A percentile compares a stretch with the other conserved stretches of the same genome.
phyloP scores from a whole-genome alignment of 1,139 yeast species.

The Wickerhamomyces sp. region DNA sequence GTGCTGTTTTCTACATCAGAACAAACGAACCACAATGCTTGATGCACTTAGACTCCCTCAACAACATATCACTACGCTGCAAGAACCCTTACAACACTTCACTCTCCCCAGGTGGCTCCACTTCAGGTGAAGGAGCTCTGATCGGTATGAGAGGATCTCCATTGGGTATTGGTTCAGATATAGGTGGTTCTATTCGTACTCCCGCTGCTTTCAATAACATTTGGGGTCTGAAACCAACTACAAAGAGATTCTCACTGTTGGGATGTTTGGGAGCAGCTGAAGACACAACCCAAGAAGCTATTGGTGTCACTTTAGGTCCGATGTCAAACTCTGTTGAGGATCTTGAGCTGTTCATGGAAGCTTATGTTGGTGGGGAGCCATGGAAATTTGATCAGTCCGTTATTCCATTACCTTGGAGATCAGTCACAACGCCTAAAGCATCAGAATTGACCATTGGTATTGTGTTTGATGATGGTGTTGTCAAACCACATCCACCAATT shows the following conservation, averaged over 20 bases:
- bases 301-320: constrained; percentile 58
- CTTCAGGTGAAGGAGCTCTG: constrained; percentile 74
- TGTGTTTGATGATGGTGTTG: constrained; percentile 40
- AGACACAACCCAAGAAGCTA: constrained; percentile 23
- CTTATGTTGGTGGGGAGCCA: constrained; percentile 51
- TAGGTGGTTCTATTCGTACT: constrained; percentile 73
- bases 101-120: constrained; percentile 62
- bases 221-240: constrained; percentile 65
- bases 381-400: constrained; percentile 49
- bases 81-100: constrained; percentile 49
- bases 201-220: constrained; percentile 72
- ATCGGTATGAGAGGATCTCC: constrained; percentile 61
- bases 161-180: constrained; percentile 70
- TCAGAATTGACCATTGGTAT: constrained; percentile 38
- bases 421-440: constrained; percentile 40
- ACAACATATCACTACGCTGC: constrained; percentile 46
- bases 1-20: constrained; percentile 58
- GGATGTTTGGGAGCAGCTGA: constrained; percentile 51
- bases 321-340: constrained; percentile 57
- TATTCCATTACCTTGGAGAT: constrained; percentile 54
- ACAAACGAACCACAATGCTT: constrained; percentile 53
- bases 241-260: constrained; percentile 48
- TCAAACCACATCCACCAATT: constrained; percentile 56
- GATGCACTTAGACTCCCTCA: constrained; percentile 50
- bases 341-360: constrained; percentile 57